Percentiles rank a stretch among this genome's conserved stretches.
These are phyloP conservation scores for Candolleomyces eurysporus DNA, from an alignment of 768 basidiomycete genomes.

Conservation along the genomic window DNA sequence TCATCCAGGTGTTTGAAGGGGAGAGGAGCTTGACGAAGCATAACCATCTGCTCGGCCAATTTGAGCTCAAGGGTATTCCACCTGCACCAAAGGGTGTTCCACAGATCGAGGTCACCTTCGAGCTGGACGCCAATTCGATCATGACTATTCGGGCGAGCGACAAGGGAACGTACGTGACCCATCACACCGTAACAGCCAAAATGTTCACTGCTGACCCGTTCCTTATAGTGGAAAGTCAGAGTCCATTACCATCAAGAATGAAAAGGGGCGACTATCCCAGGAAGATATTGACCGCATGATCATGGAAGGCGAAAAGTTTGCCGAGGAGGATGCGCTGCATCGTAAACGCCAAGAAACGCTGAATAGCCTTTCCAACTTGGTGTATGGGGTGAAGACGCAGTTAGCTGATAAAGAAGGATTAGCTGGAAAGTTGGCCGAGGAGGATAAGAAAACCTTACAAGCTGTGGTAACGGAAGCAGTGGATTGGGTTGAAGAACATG, in stretches of 20 bases:
- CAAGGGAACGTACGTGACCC: slow-evolving; percentile 75
- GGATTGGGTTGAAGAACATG: slow-evolving; percentile 76
- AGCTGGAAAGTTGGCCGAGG: slow-evolving; percentile 59
- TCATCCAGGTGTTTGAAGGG: slow-evolving; percentile 90
- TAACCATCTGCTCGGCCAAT: slow-evolving; percentile 88
- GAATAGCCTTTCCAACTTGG: slow-evolving; percentile 56
- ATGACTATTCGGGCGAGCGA: slow-evolving; percentile 79
- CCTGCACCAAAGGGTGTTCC: slow-evolving; percentile 88
- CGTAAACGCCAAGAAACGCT: slow-evolving; percentile 61
- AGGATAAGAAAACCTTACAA: slow-evolving; percentile 60
- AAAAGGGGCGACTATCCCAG: slow-evolving; percentile 57
- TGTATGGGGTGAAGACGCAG: slow-evolving; percentile 69
- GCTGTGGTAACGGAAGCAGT: slow-evolving; percentile 64
- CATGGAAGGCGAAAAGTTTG: slow-evolving; percentile 46
- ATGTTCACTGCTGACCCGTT: slow-evolving; percentile 1
- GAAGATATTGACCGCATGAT: slow-evolving; percentile 60
- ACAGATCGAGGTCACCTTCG: slow-evolving; percentile 89
- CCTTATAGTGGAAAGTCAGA: slow-evolving; percentile 66
- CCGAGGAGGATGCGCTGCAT: slow-evolving; percentile 40
- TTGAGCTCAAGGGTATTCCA: slow-evolving; percentile 87
- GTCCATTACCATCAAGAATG: slow-evolving; percentile 76
- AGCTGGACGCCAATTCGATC: slow-evolving; percentile 85
- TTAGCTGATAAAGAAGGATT: slow-evolving; percentile 71
- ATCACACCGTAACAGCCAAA: slow-evolving; percentile 9
- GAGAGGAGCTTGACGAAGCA: slow-evolving; percentile 87